These are phyloP conservation scores for Termitomyces sp. DNA, from an alignment of 768 basidiomycete genomes.

Conservation along the genomic window DNA sequence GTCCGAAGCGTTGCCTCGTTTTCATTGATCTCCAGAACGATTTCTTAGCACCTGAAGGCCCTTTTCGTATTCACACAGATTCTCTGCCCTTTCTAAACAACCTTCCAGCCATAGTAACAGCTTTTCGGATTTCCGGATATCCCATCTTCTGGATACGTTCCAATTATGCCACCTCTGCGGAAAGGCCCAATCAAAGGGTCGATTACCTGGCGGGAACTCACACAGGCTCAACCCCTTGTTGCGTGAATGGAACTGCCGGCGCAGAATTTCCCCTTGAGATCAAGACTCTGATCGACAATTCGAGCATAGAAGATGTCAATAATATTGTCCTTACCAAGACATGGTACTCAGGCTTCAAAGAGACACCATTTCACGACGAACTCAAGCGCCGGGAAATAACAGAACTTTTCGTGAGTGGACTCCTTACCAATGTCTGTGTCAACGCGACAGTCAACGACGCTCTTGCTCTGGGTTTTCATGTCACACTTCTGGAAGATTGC, in stretches of 20 bases:
- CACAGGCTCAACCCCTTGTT: slow-evolving; percentile 21
- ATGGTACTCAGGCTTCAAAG: slow-evolving; percentile 25
- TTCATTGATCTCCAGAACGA: slow-evolving; percentile 27
- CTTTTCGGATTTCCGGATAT: slow-evolving; percentile 14
- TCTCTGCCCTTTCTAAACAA: slow-evolving; percentile 16
- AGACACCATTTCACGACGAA: slow-evolving; percentile 15
- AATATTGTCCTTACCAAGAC: slow-evolving; percentile 20
- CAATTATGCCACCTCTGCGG: slow-evolving; percentile 12
- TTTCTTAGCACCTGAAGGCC: slow-evolving; percentile 19
- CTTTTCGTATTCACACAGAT: slow-evolving; percentile 18
- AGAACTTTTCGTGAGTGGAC: slow-evolving; percentile 19
- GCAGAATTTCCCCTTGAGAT: slow-evolving; percentile 18
- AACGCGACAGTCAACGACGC: slow-evolving; percentile 22
- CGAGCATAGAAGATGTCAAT: slow-evolving; percentile 1
- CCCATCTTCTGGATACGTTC: slow-evolving; percentile 21
- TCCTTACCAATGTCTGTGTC: slow-evolving; percentile 25
- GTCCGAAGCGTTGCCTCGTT: slow-evolving; percentile 17
- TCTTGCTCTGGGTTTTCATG: slow-evolving; percentile 14
- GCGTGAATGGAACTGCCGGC: slow-evolving; percentile 16
- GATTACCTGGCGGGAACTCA: slow-evolving; percentile 19
- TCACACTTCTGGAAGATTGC: slow-evolving; percentile 21
- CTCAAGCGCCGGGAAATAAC: slow-evolving; percentile 15
- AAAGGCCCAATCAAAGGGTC: slow-evolving; percentile 2
- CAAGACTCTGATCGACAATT: slow-evolving; percentile 9
- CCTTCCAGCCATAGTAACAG: slow-evolving; percentile 9